A percentile compares a stretch with the other conserved stretches of the same genome.
These are phyloP conservation scores for Stephania japonica DNA, from an alignment of 164 flowering plant genomes.

Conservation along the genomic window DNA sequence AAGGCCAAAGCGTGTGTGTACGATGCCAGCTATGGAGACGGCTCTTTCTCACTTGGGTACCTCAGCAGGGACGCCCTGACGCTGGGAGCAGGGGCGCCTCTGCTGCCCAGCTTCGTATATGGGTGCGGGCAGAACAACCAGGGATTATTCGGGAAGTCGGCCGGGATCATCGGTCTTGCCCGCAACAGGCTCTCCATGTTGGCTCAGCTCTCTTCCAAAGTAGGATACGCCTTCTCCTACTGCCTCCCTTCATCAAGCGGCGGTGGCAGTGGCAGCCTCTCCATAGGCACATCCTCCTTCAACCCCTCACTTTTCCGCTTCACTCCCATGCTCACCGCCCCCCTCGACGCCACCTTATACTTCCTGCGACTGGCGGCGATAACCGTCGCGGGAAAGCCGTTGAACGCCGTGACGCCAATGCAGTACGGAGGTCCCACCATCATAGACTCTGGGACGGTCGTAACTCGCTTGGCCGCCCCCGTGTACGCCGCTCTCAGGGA, in stretches of 20 bases:
- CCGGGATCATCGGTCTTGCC: slow-evolving; percentile 47
- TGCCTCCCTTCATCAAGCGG: slow-evolving; percentile 36
- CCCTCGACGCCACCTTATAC: slow-evolving; percentile 29
- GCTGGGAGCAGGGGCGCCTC: slow-evolving; percentile 14
- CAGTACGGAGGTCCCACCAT: slow-evolving; percentile 26
- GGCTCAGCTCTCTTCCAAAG: slow-evolving; percentile 28
- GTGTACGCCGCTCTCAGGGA: slow-evolving; percentile 26
- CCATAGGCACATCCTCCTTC: slow-evolving; percentile 21
- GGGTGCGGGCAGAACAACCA: slow-evolving; percentile 53
- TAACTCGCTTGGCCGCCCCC: slow-evolving; percentile 35
- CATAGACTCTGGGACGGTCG: slow-evolving; percentile 57
- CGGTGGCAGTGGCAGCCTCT: slow-evolving; percentile 22
- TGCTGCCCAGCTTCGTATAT: slow-evolving; percentile 21
- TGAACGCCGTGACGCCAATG: slow-evolving; percentile 13
- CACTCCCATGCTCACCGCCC: slow-evolving; percentile 37
- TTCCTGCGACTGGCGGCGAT: slow-evolving; percentile 25
- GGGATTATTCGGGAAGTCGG: slow-evolving; percentile 41
- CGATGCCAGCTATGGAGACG: slow-evolving; percentile 41
- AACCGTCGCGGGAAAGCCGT: slow-evolving; percentile 22
- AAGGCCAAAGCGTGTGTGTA: slow-evolving; percentile 23
- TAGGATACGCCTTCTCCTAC: slow-evolving; percentile 41
- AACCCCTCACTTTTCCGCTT: slow-evolving; percentile 18
- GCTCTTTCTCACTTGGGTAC: slow-evolving; percentile 37
- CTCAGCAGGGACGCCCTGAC: slow-evolving; percentile 32
- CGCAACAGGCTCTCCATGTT: slow-evolving; percentile 36